Percentiles rank a stretch among this genome's conserved stretches.
Conservation (phyloP, 78 protist species). For the Isochrysis galbana region DNA sequence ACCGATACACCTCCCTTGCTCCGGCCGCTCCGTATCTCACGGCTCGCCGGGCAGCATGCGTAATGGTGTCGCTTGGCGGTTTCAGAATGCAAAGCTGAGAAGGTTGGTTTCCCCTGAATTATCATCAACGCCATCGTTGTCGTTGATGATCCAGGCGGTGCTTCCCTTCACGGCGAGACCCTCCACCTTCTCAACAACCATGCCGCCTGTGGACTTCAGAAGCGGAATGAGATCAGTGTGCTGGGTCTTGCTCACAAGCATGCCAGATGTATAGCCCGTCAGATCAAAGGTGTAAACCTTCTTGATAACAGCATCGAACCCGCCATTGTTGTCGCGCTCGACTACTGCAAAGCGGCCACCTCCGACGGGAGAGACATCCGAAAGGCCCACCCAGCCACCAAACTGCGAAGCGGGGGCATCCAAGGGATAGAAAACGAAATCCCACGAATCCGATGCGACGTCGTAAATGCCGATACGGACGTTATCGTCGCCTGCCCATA, state of each 20-base stretch:
- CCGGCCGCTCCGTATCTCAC: too few relatives aligned
- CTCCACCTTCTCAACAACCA: conserved; percentile 1
- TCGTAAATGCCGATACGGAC: not conserved
- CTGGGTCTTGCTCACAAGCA: not conserved
- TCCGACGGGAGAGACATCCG: not conserved
- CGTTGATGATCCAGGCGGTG: not conserved
- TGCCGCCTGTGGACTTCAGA: not conserved
- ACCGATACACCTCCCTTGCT: too few relatives aligned
- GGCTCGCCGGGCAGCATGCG: too few relatives aligned
- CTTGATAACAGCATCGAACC: not conserved
- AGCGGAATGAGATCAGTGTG: not conserved
- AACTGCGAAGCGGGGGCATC: not conserved
- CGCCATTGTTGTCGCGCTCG: conserved; percentile 21
- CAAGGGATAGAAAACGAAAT: not conserved
- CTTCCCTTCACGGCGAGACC: not conserved
- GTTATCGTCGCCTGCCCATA: not conserved
- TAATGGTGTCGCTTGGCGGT: too few relatives aligned
- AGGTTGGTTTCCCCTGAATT: not conserved
- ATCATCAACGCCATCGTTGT: conserved; percentile 14
- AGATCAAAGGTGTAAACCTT: not conserved
- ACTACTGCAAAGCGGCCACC: not conserved
- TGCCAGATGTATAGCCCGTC: not conserved
- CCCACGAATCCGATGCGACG: not conserved
- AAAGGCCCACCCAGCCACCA: conserved; percentile 12
- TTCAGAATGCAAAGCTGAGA: not conserved